Conservation (phyloP, 202 grass and related monocot genomes). For the Setaria viridis region DNA sequence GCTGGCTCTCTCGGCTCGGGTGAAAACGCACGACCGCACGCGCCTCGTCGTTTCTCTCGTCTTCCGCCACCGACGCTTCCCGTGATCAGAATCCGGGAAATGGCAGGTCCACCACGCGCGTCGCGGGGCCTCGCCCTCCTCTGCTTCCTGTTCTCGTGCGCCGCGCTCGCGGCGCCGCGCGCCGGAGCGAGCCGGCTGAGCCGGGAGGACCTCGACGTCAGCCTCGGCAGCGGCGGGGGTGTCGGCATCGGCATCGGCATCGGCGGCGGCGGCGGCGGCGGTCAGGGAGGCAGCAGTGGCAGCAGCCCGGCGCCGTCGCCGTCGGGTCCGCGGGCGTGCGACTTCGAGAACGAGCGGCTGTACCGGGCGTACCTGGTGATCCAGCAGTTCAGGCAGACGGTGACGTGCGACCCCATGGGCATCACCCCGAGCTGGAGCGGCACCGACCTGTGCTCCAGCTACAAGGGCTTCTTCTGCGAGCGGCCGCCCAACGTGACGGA, state of each 20-base stretch:
- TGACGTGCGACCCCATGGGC: slow-evolving; percentile 66
- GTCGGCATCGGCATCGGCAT: slow-evolving; percentile 44
- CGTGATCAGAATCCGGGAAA: slow-evolving; percentile 17
- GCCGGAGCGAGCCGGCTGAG: slow-evolving; percentile 10
- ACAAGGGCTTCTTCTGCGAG: slow-evolving; percentile 80
- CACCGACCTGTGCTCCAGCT: slow-evolving; percentile 57
- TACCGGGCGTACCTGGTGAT: slow-evolving; percentile 75
- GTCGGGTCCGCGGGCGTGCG: slow-evolving; percentile 33
- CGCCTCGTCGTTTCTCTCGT: not conserved
- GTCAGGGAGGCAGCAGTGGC: not conserved
- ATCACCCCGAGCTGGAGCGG: slow-evolving; percentile 52
- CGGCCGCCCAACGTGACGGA: slow-evolving; percentile 40
- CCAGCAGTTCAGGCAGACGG: slow-evolving; percentile 59
- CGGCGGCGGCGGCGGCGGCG: slow-evolving; percentile 2
- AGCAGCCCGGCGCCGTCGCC: slow-evolving; percentile 29
- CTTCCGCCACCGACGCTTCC: slow-evolving; percentile 15
- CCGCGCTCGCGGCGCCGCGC: slow-evolving; percentile 18
- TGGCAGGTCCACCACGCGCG: slow-evolving; percentile 23
- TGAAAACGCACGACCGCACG: not conserved
- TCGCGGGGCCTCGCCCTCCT: slow-evolving; percentile 40
- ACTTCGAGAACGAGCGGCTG: slow-evolving; percentile 72
- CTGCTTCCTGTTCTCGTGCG: slow-evolving; percentile 38
- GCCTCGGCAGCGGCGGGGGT: slow-evolving; percentile 46
- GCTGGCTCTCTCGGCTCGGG: not conserved
- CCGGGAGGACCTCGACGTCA: slow-evolving; percentile 39